Evolutionary conservation across 257 asterid species (phyloP).

Genomic region (Petunia axillaris): DNA sequence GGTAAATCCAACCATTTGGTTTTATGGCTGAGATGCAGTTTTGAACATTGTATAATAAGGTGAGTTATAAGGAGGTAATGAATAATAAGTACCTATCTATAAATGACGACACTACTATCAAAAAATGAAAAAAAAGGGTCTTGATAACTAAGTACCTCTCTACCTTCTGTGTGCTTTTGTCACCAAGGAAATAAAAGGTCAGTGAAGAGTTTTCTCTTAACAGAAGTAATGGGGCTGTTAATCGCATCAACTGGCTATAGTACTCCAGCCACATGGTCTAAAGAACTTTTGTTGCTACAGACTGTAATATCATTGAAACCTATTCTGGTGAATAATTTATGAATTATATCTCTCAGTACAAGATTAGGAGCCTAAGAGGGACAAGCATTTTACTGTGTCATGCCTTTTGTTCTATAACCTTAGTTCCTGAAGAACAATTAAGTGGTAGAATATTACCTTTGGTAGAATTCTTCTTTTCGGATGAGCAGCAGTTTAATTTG

Average conservation of each 20-base stretch:
- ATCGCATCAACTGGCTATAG: background rate
- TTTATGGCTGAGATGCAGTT: background rate
- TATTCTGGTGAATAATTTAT: constrained; percentile 1
- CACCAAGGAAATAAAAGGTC: constrained; percentile 8
- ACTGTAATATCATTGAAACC: background rate
- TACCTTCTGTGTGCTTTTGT: background rate
- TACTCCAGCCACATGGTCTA: constrained; percentile 6
- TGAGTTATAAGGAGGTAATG: background rate
- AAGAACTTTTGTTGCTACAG: constrained; percentile 15
- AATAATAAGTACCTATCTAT: background rate
- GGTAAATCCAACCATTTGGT: constrained; percentile 20
- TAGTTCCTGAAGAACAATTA: background rate
- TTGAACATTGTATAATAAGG: background rate
- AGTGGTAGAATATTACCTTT: background rate
- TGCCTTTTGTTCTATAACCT: background rate
- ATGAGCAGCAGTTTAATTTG: background rate
- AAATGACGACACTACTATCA: background rate
- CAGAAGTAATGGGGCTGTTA: background rate
- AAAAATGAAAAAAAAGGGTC: background rate
- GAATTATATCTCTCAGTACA: constrained; percentile 4
- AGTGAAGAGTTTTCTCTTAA: constrained; percentile 10
- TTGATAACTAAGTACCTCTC: background rate
- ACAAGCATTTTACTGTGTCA: background rate
- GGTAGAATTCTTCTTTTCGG: background rate
- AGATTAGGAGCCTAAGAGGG: constrained; percentile 19